Evolutionary conservation across 2,329 filamentous ascomycete species (phyloP), one percentile per base, ranked within the genome.

Genomic region (Penicillium capsulatum): DNA sequence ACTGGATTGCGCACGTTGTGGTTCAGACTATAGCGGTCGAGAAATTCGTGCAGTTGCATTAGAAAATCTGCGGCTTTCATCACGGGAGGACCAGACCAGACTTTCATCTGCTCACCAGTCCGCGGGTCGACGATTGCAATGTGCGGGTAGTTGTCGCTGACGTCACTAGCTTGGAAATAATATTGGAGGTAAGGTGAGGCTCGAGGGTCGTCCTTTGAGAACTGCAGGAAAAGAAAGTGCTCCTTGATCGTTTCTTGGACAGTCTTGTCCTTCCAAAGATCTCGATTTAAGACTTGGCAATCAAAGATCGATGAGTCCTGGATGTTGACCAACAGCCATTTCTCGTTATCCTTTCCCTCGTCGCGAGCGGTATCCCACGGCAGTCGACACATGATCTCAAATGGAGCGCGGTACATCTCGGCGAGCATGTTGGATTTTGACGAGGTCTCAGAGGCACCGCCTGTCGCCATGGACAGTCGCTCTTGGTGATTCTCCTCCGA

Each of bases 141-240:
- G 61, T 98, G 90, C 4, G 92, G 92, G 61, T 94, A 98, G 53
- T 90, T 89, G 58, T 91, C 85, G n/a, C 81, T 77, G 57, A 84
- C 84, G 55, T 94, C 88, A 51, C 85, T 80, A 30, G 73, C 73
- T 38, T 80, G 77, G 60, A 97, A 90, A 70, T 98, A 98, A 65
- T 95, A 94, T 40, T 86, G 86, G 45, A 94, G 73, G 64, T 94
- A 98, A 50, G 88, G 81, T 49, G 80, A 74, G 0, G 86, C 87
- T 26, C 82, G 77, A 0, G 80, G 77, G 53, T 94, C 89, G 49
- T 88, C 82, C 66, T 94, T 95, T 53, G 83, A 81, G 69, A 92
- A 97, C 60, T 98, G 92, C 55, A 98, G 70, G 66, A 98, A 98
- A 52, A 98, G 77, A 62, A 98, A 98, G 67, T 94, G 90, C 60